Conservation (phyloP, 2,329 filamentous ascomycete genomes). For the Colletotrichum endophyticum region DNA sequence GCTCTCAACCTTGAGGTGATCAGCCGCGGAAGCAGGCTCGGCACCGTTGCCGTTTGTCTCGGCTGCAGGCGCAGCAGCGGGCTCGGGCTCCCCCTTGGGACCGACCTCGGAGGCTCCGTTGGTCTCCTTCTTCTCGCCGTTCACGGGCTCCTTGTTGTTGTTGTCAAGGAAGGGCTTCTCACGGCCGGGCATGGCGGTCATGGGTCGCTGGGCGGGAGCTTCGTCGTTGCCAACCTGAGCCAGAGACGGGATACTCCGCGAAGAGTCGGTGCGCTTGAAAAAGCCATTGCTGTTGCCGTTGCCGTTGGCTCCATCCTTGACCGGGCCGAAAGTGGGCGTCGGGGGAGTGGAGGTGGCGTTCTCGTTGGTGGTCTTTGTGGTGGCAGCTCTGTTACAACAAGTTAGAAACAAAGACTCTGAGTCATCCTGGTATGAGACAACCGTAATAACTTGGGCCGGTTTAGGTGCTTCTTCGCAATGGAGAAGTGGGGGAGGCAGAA, state of each 20-base stretch:
- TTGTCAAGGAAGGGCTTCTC: conserved; percentile 3
- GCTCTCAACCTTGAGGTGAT: not conserved
- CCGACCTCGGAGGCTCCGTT: not conserved
- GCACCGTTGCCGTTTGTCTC: not conserved
- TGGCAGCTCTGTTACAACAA: not conserved
- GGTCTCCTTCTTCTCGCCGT: not conserved
- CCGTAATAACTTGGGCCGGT: not conserved
- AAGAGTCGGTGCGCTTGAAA: conserved; percentile 14
- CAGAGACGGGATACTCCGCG: conserved; percentile 11
- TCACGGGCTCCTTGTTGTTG: conserved; percentile 3
- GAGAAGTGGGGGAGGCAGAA: conserved; percentile 4
- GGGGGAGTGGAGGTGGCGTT: conserved; percentile 12
- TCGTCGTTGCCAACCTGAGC: not conserved
- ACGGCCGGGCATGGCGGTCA: conserved; percentile 16
- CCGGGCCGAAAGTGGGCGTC: conserved; percentile 14
- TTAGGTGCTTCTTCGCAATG: not conserved
- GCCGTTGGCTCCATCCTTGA: not conserved
- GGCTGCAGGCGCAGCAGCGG: not conserved
- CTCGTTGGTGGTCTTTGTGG: conserved; percentile 16
- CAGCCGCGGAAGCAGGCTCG: not conserved
- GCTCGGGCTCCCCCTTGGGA: not conserved
- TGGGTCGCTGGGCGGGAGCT: not conserved
- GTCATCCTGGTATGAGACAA: not conserved
- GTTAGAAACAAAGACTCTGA: not conserved
- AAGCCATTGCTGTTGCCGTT: not conserved